These are phyloP conservation scores for Gracilaria gracilis DNA, from an alignment of 23 red algal species.

Conservation along the genomic window DNA sequence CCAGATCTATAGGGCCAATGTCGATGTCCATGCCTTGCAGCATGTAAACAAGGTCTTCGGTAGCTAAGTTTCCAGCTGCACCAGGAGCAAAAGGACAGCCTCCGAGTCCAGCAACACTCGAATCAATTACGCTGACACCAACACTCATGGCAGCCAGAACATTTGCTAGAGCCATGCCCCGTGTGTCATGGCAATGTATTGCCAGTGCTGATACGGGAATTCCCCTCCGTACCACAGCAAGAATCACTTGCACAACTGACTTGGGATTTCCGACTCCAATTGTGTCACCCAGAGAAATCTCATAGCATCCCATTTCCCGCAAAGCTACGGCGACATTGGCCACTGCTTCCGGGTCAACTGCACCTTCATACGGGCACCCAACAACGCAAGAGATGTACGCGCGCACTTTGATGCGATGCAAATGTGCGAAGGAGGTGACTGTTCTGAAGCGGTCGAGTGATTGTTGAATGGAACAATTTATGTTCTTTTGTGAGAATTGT, in stretches of 20 bases:
- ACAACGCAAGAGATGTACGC: conserved; percentile 92
- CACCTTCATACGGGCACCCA: conserved; percentile 92
- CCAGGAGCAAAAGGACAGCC: conserved; percentile 97
- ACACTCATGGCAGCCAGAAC: conserved; percentile 81
- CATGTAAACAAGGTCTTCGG: conserved; percentile 82
- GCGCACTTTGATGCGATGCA: conserved; percentile 53
- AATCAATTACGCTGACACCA: conserved; percentile 75
- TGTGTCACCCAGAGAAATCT: conserved; percentile 96
- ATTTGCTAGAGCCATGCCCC: conserved; percentile 90
- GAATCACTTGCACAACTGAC: conserved; percentile 65
- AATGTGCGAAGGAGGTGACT: conserved; percentile 38
- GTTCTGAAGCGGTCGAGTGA: conserved; percentile 62
- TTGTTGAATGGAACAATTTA: conserved; percentile 85
- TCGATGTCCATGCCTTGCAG: conserved; percentile 60
- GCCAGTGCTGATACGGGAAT: conserved; percentile 61
- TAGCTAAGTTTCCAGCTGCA: conserved; percentile 92
- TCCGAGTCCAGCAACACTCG: conserved; percentile 88
- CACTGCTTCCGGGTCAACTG: conserved; percentile 63
- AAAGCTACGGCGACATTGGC: conserved; percentile 73
- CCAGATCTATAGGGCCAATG: conserved; percentile 51
- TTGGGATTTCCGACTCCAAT: conserved; percentile 91
- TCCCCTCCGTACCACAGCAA: conserved; percentile 45
- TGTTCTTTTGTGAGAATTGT: conserved; percentile 81
- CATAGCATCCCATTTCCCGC: conserved; percentile 92
- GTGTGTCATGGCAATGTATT: conserved; percentile 96